These are phyloP conservation scores for Clavariopsis aquatica DNA, from an alignment of 495 filamentous ascomycete species.

Conservation along the genomic window DNA sequence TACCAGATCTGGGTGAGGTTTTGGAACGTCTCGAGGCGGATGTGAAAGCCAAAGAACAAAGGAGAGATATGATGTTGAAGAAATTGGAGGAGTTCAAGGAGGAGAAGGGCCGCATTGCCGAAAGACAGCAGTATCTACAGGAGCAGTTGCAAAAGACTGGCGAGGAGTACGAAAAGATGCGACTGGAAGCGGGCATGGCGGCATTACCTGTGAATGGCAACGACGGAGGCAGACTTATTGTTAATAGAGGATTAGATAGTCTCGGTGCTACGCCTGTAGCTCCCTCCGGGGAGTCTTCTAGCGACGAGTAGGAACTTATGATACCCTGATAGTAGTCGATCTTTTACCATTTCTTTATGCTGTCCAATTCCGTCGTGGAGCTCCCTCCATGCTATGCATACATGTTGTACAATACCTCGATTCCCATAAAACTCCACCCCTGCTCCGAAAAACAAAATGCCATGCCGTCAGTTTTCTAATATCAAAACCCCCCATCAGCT, in stretches of 20 bases:
- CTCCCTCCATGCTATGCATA: background rate
- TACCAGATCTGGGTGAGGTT: constrained; percentile 57
- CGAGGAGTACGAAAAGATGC: constrained; percentile 69
- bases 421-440: background rate
- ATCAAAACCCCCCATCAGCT: background rate
- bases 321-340: constrained; percentile 1
- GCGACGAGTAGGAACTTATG: constrained; percentile 22
- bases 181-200: constrained; percentile 54
- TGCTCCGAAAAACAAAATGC: background rate
- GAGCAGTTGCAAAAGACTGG: constrained; percentile 77
- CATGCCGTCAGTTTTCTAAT: background rate
- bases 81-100: constrained; percentile 62
- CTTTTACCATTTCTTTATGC: background rate
- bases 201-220: constrained; percentile 29
- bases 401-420: background rate
- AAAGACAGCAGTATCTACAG: constrained; percentile 79
- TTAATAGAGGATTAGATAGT: constrained; percentile 57
- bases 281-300: constrained; percentile 7
- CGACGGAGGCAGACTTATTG: constrained; percentile 24
- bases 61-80: constrained; percentile 55
- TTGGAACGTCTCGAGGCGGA: constrained; percentile 54
- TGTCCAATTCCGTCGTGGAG: background rate
- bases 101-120: constrained; percentile 69
- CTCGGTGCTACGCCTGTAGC: constrained; percentile 59
- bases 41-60: constrained; percentile 58